Evolutionary conservation across 305 asterid species (phyloP), one percentile per base, ranked within the genome.

Genomic region (Nicotiana rustica): DNA sequence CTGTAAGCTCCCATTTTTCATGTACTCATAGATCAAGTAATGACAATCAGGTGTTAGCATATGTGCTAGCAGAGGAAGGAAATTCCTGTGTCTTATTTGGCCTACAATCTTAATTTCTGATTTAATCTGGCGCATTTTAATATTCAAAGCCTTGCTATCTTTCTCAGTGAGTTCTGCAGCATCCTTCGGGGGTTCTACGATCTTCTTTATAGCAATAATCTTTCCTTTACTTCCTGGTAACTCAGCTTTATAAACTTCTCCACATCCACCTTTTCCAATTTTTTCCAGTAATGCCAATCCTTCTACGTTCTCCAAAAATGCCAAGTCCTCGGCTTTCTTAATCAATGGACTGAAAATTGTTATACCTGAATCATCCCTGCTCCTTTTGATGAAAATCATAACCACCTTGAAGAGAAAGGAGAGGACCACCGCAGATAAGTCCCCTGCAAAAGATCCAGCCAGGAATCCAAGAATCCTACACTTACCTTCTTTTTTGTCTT

Each of bases 261-360:
- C 97, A 66, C 97, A 93, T 0, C 95, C 95, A 19, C 97, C 97
- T 82, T 76, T 83, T 68, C 96, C 94, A n/a, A 93, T 89, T 21
- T 88, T 10, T 2, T 78, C 82, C 6, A 91, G 92, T 0, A 89
- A 78, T 0, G 89, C 89, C 19, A 91, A 61, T 29, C 94, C 93
- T 29, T 91, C 96, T 71, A 90, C 97, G 8, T 86, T 86, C 56
- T 93, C 90, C 62, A 93, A 67, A 69, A 93, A 93, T 9, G 92
- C 85, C 41, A 90, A 84, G 77, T 93, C 93, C 84, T 91, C 96
- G 1, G 92, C 90, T n/a, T 88, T 92, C 62, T 90, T 92, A 17
- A 90, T 93, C 82, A 88, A 3, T 2, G 87, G 87, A 80, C 95
- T 91, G 85, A 86, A 91, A 7, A 93, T 88, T 25, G 84, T 88